Evolutionary conservation across 441 rosid species (phyloP), one percentile per base, ranked within the genome.

Genomic region (Adansonia madagascariensis): DNA sequence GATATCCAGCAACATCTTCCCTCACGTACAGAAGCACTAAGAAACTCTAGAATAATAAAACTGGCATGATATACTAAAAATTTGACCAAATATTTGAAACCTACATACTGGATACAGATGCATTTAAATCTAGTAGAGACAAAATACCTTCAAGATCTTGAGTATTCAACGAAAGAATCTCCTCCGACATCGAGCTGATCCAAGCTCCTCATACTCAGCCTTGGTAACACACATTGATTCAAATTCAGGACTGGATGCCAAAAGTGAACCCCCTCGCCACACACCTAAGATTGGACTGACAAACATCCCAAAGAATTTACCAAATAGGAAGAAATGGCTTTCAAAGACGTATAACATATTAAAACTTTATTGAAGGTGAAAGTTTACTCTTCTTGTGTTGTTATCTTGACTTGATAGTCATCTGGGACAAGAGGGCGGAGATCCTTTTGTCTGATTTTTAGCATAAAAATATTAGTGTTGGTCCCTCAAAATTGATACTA

Each of bases 201-300:
- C 98, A 81, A 86, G 91, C 85, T 95, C 99, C 85, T 95, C 99
- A 17, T 92, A 95, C 73, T 95, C 99, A 10, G 91, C 85, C 86
- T 95, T 95, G 81, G 99, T 92, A 75, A 92, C 90, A 50, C 95
- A 94, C 94, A 91, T 95, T 20, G 92, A 83, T 80, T 94, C 90
- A 80, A 87, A 95, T 80, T 90, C 97, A 0, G 98, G 98, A 85
- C 95, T 94, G 24, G 97, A 94, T 62, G 99, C 98, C 87, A 95
- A 80, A 73, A 94, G 92, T 35, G 99, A 95, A 76, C 98, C 99
- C 12, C 98, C 98, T 87, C 97, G 88, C 99, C 99, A 95, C 59
- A 92, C 97, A 77, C 95, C 98, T 68, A 89, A 83, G 72, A 95
- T 83, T 53, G 99, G 97, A 85, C 99, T 92, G 89, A 75, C 75